phyloP scores from a whole-genome alignment of 805 yeast species.

The Starmerella roubikii region DNA sequence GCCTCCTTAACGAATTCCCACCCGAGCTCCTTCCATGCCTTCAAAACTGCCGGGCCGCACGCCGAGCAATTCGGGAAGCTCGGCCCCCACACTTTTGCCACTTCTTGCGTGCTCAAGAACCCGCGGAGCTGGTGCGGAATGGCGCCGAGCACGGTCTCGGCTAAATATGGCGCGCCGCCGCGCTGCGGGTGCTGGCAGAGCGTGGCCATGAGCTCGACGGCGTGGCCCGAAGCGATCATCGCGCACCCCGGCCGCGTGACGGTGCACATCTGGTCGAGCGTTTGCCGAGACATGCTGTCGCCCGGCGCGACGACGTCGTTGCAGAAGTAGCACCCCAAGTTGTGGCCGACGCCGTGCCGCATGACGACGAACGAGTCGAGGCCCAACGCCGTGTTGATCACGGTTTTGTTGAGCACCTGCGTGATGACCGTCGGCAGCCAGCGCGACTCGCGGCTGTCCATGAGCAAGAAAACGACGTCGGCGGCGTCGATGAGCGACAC shows the following conservation, averaged over 20 bases:
- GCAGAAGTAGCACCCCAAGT: conserved; percentile 89
- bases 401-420: conserved; percentile 50
- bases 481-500: conserved; percentile 44
- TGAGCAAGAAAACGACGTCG: conserved; percentile 65
- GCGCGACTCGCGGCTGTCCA: conserved; percentile 91
- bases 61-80: conserved; percentile 75
- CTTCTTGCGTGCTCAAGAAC: conserved; percentile 52
- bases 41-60: conserved; percentile 52
- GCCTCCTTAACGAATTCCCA: conserved; percentile 77
- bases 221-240: conserved; percentile 67
- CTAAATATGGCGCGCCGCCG: conserved; percentile 33
- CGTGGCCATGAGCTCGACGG: conserved; percentile 71
- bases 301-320: conserved; percentile 91
- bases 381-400: conserved; percentile 87
- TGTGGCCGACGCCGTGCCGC: conserved; percentile 61
- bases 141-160: conserved; percentile 43
- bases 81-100: conserved; percentile 53
- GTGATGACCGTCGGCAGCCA: conserved; percentile 94
- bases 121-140: conserved; percentile 90
- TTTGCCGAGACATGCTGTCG: conserved; percentile 73
- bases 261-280: conserved; percentile 96
- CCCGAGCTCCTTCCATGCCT: conserved; percentile 37
- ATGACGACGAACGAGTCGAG: conserved; percentile 87
- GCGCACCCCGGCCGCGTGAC: conserved; percentile 97
- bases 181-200: conserved; percentile 51